Percentiles rank a stretch among this genome's conserved stretches.
Conservation (phyloP, 257 asterid species). For the Nicotiana noctiflora region DNA sequence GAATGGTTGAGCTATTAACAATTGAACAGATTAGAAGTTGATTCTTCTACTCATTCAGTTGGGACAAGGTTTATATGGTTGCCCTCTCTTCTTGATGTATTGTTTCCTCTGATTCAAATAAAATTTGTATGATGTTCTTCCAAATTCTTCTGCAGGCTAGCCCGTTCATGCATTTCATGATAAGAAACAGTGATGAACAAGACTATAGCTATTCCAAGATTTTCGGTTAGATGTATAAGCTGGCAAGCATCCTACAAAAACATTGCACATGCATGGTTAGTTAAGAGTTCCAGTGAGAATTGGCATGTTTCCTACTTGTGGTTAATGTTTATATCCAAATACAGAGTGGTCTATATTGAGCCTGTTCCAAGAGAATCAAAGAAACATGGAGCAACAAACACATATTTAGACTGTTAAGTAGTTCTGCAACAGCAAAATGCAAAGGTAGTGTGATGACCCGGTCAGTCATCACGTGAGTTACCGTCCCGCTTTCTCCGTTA, state of each 20-base stretch:
- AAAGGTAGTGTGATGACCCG: too few species aligned
- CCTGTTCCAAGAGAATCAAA: background rate
- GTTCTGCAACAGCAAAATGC: background rate
- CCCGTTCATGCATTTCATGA: background rate
- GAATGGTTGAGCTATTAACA: background rate
- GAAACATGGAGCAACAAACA: slow-evolving; percentile 8
- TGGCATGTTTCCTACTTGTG: background rate
- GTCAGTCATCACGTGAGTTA: too few species aligned
- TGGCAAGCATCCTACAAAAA: background rate
- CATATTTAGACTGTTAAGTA: background rate
- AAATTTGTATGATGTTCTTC: background rate
- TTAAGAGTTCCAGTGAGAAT: background rate
- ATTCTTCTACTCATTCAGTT: background rate
- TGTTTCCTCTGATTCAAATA: background rate
- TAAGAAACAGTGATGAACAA: background rate
- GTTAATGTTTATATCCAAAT: background rate
- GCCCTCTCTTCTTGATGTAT: background rate
- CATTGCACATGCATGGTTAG: background rate
- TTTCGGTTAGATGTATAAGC: background rate
- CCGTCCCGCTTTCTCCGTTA: too few species aligned
- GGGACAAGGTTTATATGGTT: background rate
- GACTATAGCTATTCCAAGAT: background rate
- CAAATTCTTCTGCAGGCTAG: background rate
- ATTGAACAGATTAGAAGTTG: background rate
- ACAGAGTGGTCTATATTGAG: background rate